These are phyloP conservation scores for Bryoerythrophyllum caledonicum DNA, from an alignment of 225 moss, liverwort and hornwort species.

Conservation along the genomic window DNA sequence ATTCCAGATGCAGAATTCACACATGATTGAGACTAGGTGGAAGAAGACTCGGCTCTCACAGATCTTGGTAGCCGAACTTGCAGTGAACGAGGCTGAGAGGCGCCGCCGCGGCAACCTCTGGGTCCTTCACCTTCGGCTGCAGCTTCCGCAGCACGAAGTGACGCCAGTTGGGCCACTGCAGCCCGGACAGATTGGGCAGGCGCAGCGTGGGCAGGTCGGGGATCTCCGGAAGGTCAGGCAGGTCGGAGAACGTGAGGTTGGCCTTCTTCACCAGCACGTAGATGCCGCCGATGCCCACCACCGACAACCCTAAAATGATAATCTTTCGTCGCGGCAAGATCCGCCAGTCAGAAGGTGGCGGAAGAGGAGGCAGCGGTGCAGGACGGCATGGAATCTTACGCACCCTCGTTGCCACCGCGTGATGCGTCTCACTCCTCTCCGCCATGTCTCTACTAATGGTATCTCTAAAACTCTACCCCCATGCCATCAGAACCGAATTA, in stretches of 20 bases:
- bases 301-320: constrained; percentile 33
- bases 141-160: constrained; percentile 17
- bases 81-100: constrained; percentile 30
- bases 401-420: not conserved
- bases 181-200: constrained; percentile 7
- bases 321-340: constrained; percentile 27
- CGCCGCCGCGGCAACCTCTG: not conserved
- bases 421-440: constrained; percentile 23
- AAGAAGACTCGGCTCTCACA: constrained; percentile 30
- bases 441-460: constrained; percentile 18
- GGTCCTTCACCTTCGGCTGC: not conserved
- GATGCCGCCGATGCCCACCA: constrained; percentile 35
- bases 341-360: constrained; percentile 25
- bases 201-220: constrained; percentile 13
- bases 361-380: not conserved
- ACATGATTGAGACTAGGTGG: too few relatives aligned
- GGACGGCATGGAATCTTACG: constrained; percentile 26
- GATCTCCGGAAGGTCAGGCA: constrained; percentile 21
- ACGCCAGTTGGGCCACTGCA: constrained; percentile 27
- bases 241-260: constrained; percentile 25
- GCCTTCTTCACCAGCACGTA: constrained; percentile 42
- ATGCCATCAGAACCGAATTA: not conserved
- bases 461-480: too few relatives aligned
- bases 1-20: too few relatives aligned
- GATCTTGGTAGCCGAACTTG: constrained; percentile 52